Percentiles rank a stretch among this genome's conserved stretches.
Conservation (phyloP, 768 basidiomycete genomes). For the Pleurotus salmoneostramineus region DNA sequence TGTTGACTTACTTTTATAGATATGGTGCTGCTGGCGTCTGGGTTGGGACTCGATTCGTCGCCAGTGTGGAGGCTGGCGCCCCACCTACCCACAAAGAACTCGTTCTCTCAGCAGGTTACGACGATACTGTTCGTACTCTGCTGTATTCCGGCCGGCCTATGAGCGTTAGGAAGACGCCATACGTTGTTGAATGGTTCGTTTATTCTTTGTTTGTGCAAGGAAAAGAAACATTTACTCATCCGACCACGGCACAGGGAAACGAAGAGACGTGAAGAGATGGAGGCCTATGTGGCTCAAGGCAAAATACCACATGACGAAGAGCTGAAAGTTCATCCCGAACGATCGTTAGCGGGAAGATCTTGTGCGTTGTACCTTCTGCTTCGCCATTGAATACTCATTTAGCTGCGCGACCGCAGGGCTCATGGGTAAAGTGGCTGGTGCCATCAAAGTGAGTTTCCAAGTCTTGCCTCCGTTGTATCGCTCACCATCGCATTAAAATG, state of each 20-base stretch:
- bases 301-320: slow-evolving; percentile 77
- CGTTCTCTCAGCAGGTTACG: slow-evolving; percentile 66
- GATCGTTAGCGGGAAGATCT: slow-evolving; percentile 49
- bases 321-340: slow-evolving; percentile 64
- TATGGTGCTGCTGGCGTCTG: slow-evolving; percentile 85
- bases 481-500: too few species aligned
- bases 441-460: slow-evolving; percentile 47
- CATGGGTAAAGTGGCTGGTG: slow-evolving; percentile 76
- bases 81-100: slow-evolving; percentile 70
- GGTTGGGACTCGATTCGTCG: slow-evolving; percentile 87
- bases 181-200: slow-evolving; percentile 67
- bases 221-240: background rate
- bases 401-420: slow-evolving; percentile 42
- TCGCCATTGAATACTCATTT: background rate
- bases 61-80: slow-evolving; percentile 76
- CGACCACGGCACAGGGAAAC: slow-evolving; percentile 45
- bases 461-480: background rate
- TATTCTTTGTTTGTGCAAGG: background rate
- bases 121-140: slow-evolving; percentile 67
- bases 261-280: slow-evolving; percentile 55
- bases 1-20: slow-evolving; percentile 24
- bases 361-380: slow-evolving; percentile 38
- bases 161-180: slow-evolving; percentile 77
- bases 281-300: slow-evolving; percentile 53
- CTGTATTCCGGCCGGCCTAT: slow-evolving; percentile 80